Evolutionary conservation across 2,329 filamentous ascomycete species (phyloP), one percentile per base, ranked within the genome.

Genomic region (Pseudogymnoascus sp.): DNA sequence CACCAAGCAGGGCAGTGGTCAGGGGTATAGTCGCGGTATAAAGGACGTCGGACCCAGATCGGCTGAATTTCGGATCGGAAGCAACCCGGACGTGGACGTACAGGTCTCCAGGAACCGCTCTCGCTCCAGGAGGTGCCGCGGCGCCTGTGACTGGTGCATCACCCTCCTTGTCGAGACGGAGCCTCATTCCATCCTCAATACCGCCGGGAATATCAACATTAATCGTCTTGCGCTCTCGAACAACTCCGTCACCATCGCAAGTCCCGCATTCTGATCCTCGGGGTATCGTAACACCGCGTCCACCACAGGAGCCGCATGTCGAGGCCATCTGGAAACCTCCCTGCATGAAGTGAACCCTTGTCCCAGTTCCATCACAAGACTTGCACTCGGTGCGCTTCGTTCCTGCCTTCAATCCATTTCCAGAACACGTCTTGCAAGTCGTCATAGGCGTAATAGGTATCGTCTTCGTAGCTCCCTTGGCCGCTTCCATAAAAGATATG

Each of bases 291-390:
- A 87, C 80, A 60, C 95, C 95, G 51, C 85, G 87, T 2, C 95
- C 95, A 62, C 87, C 87, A 75, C 95, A 99, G 37, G 85, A 79
- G 19, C 84, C 82, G 76, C 95, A 99, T 1, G 92, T 96, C 67
- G 90, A 91, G 4, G 90, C 91, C 88, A 99, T 93, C 79, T 98
- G 93, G 79, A 99, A 98, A 23, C 92, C 93, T 63, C 92, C 92
- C 70, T 91, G 87, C 84, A 97, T 90, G 73, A 92, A 89, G 76
- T 96, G 92, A 60, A 98, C 88, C 64, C 90, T 83, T 39, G 90
- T 90, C 61, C 95, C 95, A 1, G 92, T 92, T 14, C 95, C 95
- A 66, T 90, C 88, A 75, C 95, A 99, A 62, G 84, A 80, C 74
- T 86, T 87, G 77, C 95, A 99, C 67, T 86, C 80, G 23, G 85